Evolutionary conservation across 2,329 filamentous ascomycete genomes (phyloP).

Genomic region (Dothideomycetidae sp.): DNA sequence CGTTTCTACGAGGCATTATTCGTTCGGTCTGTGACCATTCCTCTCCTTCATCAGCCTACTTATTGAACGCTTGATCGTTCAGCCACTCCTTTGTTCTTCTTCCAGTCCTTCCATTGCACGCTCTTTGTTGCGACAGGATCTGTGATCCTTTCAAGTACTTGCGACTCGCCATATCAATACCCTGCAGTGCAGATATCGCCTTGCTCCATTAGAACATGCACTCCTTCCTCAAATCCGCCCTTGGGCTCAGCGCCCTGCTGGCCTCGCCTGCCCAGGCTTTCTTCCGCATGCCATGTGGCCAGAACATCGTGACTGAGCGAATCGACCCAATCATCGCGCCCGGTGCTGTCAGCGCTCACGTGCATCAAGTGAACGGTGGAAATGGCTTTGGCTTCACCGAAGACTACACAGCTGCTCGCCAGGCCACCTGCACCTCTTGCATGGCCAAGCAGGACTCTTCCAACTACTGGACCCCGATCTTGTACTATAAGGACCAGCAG

Average conservation of each 20-base stretch:
- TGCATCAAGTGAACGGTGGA: slow-evolving; percentile 58
- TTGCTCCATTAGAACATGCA: slow-evolving; percentile 7
- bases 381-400: slow-evolving; percentile 51
- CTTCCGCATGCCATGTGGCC: slow-evolving; percentile 51
- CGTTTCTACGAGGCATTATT: background rate
- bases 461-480: slow-evolving; percentile 62
- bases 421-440: slow-evolving; percentile 58
- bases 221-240: slow-evolving; percentile 4
- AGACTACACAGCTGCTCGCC: slow-evolving; percentile 43
- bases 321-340: slow-evolving; percentile 56
- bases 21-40: background rate
- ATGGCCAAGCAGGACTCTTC: slow-evolving; percentile 53
- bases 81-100: background rate
- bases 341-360: slow-evolving; percentile 44
- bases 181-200: no score
- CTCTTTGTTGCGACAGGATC: no score
- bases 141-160: no score
- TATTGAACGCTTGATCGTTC: background rate
- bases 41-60: background rate
- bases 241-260: slow-evolving; percentile 19
- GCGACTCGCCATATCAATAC: no score
- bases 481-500: slow-evolving; percentile 53
- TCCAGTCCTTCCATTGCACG: background rate
- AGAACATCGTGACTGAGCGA: slow-evolving; percentile 44
- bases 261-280: slow-evolving; percentile 44